These are phyloP conservation scores for Tetrapyrgos nigripes DNA, from an alignment of 1,284 basidiomycete genomes.

Conservation along the genomic window DNA sequence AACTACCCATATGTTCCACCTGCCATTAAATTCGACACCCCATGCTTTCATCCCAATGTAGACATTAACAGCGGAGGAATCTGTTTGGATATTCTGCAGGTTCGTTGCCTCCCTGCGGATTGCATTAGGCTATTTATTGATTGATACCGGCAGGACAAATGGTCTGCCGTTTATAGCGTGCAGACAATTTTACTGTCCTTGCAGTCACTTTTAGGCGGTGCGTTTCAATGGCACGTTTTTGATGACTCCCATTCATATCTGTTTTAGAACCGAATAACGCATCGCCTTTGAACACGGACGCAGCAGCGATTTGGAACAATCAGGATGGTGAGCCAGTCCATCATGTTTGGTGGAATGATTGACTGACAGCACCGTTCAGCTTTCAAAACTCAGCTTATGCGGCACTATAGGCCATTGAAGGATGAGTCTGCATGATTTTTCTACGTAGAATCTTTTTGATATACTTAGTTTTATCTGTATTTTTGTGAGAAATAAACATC, in stretches of 20 bases:
- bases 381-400: constrained; percentile 76
- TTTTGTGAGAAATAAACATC: not conserved
- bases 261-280: constrained; percentile 87
- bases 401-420: constrained; percentile 70
- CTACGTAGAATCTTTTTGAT: constrained; percentile 18
- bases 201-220: constrained; percentile 85
- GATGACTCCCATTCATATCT: constrained; percentile 13
- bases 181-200: constrained; percentile 88
- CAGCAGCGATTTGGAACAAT: constrained; percentile 77
- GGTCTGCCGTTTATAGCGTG: constrained; percentile 90
- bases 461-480: constrained; percentile 1
- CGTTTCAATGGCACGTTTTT: constrained; percentile 24
- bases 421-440: constrained; percentile 47
- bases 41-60: constrained; percentile 88
- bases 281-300: constrained; percentile 85
- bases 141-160: constrained; percentile 70
- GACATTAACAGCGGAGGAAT: constrained; percentile 81
- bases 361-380: constrained; percentile 43
- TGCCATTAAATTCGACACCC: constrained; percentile 80
- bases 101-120: constrained; percentile 28
- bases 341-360: not conserved
- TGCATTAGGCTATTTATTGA: constrained; percentile 6
- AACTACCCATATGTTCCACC: constrained; percentile 88
- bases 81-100: constrained; percentile 86
- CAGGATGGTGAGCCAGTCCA: constrained; percentile 57